phyloP scores from a whole-genome alignment of 441 rosid species.

The Cnidoscolus chayamansa region DNA sequence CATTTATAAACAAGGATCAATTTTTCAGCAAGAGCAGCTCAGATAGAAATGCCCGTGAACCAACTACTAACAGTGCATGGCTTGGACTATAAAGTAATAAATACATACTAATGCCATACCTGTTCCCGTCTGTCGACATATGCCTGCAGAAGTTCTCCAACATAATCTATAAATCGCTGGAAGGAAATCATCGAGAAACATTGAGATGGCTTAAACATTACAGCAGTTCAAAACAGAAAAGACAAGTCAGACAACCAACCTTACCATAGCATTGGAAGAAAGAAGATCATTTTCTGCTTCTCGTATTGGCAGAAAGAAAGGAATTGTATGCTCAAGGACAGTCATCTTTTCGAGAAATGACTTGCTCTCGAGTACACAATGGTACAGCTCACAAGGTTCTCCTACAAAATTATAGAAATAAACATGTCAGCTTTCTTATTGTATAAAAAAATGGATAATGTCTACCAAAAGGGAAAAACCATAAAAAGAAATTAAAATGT shows the following conservation, averaged over 20 bases:
- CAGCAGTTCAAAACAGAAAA: slow-evolving; percentile 7
- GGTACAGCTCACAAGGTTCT: slow-evolving; percentile 81
- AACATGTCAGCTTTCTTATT: slow-evolving; percentile 17
- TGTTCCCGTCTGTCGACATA: slow-evolving; percentile 93
- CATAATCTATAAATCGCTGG: slow-evolving; percentile 84
- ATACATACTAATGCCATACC: slow-evolving; percentile 39
- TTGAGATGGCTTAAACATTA: slow-evolving; percentile 14
- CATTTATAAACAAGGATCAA: not conserved
- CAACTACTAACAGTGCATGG: not conserved
- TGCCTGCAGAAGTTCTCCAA: slow-evolving; percentile 90
- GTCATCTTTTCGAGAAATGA: slow-evolving; percentile 96
- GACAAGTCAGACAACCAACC: slow-evolving; percentile 29
- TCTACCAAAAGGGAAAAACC: slow-evolving; percentile 7
- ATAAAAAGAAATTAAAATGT: not conserved
- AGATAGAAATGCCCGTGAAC: not conserved
- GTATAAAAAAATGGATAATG: slow-evolving; percentile 13
- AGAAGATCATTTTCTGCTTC: slow-evolving; percentile 92
- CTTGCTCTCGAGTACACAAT: slow-evolving; percentile 89
- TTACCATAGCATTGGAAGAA: slow-evolving; percentile 84
- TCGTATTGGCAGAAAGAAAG: slow-evolving; percentile 84
- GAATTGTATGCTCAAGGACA: slow-evolving; percentile 87
- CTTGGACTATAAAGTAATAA: not conserved
- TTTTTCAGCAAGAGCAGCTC: slow-evolving; percentile 2
- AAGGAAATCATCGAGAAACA: slow-evolving; percentile 26
- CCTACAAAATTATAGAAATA: slow-evolving; percentile 42